Base-by-base conservation (phyloP, 73 alveolate species). In the Stentor coeruleus region DNA sequence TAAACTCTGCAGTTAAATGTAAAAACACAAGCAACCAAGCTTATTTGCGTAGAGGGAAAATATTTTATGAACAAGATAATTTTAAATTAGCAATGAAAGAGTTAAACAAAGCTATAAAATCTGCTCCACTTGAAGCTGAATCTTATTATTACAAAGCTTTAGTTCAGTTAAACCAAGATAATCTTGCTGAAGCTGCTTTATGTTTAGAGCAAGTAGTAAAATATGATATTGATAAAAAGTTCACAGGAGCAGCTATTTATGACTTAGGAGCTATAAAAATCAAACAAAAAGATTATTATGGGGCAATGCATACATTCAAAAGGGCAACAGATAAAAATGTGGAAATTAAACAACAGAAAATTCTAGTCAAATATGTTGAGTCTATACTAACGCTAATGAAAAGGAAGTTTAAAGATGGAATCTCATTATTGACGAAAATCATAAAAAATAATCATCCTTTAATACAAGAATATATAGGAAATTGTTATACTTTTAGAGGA, bases 71-170 rank as follows among this genome's bases (percentile, higher is more conserved):
- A 57, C 30, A 86, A 86, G 87, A 87, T 40, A 58, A 87, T 31
- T 55, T 37, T 35, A 86, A 86, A 3, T 4, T 81, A 75, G 96
- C 96, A 0, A 66, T 87, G 15, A 85, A 59, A 49, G 96, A 86
- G 59, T 90, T 90, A 82, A 85, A 77, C 58, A 75, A 57, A 74
- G 79, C 82, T 3, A 38, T 85, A 28, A 80, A 79, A 3, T 38
- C 40, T 1, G 90, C 79, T 2, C 82, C 87, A 14, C 40, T 75
- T 3, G 59, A 90, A 59, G 82, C 89, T 3, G 85, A 86, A 59
- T 84, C 90, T 14, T 86, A 72, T 41, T 90, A 74, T 60, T 82
- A 59, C 59, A 90, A 87, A 30, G 96, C 91, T 3, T 77, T 86
- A 66, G 80, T 81, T 3, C 76, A 81, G 0, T 35, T 85, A 39